Evolutionary conservation across 2,329 filamentous ascomycete genomes (phyloP).

Genomic region (Macroventuria anomochaeta): DNA sequence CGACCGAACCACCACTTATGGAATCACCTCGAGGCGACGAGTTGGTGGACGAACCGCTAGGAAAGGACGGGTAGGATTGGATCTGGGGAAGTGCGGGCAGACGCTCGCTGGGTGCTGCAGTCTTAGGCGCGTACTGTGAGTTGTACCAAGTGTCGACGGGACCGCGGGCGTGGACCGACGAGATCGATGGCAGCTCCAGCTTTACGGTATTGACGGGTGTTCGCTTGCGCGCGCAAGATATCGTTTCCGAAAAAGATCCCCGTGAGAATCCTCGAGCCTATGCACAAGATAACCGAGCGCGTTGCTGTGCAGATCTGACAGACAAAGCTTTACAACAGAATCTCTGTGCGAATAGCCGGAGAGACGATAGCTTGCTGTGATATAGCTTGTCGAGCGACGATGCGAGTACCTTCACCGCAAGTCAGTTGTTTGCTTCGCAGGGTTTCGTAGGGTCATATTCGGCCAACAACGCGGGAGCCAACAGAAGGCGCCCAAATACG

Average conservation of each 20-base stretch:
- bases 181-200: constrained; percentile 91
- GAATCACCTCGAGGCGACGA: constrained; percentile 80
- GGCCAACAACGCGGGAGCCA: constrained; percentile 32
- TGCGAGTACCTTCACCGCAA: constrained; percentile 40
- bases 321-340: constrained; percentile 1
- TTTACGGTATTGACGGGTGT: constrained; percentile 71
- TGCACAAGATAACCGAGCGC: constrained; percentile 37
- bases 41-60: constrained; percentile 68
- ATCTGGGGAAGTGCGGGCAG: constrained; percentile 74
- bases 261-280: constrained; percentile 26
- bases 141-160: constrained; percentile 76
- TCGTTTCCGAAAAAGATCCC: constrained; percentile 18
- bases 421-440: constrained; percentile 46
- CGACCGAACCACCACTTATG: constrained; percentile 66
- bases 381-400: constrained; percentile 10
- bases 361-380: constrained; percentile 33
- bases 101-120: constrained; percentile 74
- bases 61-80: constrained; percentile 60
- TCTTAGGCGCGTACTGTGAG: constrained; percentile 68
- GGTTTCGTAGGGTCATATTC: constrained; percentile 10
- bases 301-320: constrained; percentile 3
- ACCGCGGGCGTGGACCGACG: constrained; percentile 81
- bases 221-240: constrained; percentile 15
- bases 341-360: constrained; percentile 40
- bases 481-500: constrained; percentile 34